Evolutionary conservation across 2,329 filamentous ascomycete species (phyloP), one percentile per base, ranked within the genome.

Genomic region (Calonectria montana): DNA sequence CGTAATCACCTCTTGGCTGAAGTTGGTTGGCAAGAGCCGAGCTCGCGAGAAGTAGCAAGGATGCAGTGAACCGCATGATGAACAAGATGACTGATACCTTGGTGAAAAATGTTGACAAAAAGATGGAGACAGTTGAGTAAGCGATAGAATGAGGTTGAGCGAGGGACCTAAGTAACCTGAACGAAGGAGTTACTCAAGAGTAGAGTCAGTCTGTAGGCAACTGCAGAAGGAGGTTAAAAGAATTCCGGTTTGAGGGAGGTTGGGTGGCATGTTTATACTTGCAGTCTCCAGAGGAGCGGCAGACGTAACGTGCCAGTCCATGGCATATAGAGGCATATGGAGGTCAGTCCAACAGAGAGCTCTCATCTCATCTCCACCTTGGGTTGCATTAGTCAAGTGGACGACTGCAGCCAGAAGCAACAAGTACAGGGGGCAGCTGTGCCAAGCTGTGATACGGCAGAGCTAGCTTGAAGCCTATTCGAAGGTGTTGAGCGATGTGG

Each of bases 141-240:
- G 74, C 71, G 71, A 75, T 55, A 31, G 72, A 62, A 47, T 37
- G 43, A 67, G 63, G 47, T 69, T 75, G 70, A 80, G 75, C 77
- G 78, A 80, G 61, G 63, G 78, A 70, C 73, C 74, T 69, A 77
- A 80, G 78, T 79, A 80, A 79, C 78, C 77, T 80, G 77, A 80
- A 80, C 78, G 78, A 80, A 71, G 74, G 74, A 76, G 78, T 74
- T 75, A 80, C 78, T 79, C 71, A 59, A 70, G 62, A 63, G 62
- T 41, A 70, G 59, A 59, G 63, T 63, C 68, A 65, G 57, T 71
- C 12, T 69, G 47, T 50, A 67, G 35, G 41, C 73, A 72, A 62
- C 67, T 53, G 53, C 55, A 43, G 64, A 68, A 73, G 67, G 55
- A 76, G 64, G 75, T 35, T 76, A 70, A 57, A 35, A 37, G 65